Evolutionary conservation across 164 flowering plant genomes (phyloP).

Genomic region (Stephania japonica): DNA sequence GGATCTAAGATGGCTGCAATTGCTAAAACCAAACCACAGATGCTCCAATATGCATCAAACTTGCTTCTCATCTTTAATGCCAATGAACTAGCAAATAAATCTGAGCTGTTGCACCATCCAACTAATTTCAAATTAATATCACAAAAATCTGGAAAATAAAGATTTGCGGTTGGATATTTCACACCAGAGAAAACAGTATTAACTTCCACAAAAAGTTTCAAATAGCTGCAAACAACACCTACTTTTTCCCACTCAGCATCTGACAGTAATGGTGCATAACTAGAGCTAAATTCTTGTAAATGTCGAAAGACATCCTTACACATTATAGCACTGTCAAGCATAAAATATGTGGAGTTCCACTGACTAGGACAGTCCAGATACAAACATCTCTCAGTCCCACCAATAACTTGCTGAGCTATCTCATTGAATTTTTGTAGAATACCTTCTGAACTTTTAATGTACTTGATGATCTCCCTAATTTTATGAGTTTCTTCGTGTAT

Average conservation of each 20-base stretch:
- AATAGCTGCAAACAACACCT: conserved; percentile 32
- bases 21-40: conserved; percentile 53
- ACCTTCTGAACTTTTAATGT: conserved; percentile 49
- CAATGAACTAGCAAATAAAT: conserved; percentile 41
- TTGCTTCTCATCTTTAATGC: conserved; percentile 57
- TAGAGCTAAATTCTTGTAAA: conserved; percentile 39
- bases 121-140: conserved; percentile 50
- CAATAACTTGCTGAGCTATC: conserved; percentile 39
- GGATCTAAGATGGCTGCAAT: conserved; percentile 64
- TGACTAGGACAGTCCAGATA: conserved; percentile 41
- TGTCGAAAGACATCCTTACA: conserved; percentile 44
- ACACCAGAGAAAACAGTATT: conserved; percentile 35
- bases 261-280: conserved; percentile 32
- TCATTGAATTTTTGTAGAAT: conserved; percentile 46
- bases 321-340: conserved; percentile 56
- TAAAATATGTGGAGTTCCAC: conserved; percentile 56
- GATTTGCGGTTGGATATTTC: conserved; percentile 46
- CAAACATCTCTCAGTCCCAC: conserved; percentile 30
- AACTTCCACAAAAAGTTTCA: conserved; percentile 54
- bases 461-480: conserved; percentile 48
- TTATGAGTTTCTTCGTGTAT: conserved; percentile 37
- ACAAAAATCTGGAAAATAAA: conserved; percentile 63
- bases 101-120: conserved; percentile 52
- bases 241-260: conserved; percentile 64
- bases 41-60: conserved; percentile 66